Percentiles rank a stretch among this genome's conserved stretches.
phyloP scores from a whole-genome alignment of 805 yeast genomes.

The Lipomyces yamadae region DNA sequence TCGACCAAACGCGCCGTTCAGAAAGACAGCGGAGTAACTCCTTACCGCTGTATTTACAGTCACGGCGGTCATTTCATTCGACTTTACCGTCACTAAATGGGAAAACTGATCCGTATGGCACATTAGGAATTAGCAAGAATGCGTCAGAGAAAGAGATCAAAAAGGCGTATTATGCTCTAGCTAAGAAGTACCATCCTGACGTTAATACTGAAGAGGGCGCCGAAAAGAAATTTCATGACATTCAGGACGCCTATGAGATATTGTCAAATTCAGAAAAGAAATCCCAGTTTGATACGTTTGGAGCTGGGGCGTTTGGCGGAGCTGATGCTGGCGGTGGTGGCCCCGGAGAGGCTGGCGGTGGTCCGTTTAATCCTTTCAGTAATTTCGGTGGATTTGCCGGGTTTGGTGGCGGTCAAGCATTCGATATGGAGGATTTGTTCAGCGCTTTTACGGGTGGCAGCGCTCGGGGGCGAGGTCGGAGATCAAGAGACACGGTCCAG shows the following conservation, averaged over 20 bases:
- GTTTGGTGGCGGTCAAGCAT: constrained; percentile 49
- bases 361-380: constrained; percentile 58
- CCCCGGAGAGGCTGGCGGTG: constrained; percentile 56
- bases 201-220: constrained; percentile 90
- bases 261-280: constrained; percentile 59
- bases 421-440: constrained; percentile 68
- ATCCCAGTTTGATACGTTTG: constrained; percentile 89
- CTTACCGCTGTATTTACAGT: neutral
- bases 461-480: constrained; percentile 46
- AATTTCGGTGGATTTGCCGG: constrained; percentile 58
- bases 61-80: constrained; percentile 52
- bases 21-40: neutral
- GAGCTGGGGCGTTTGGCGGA: constrained; percentile 79
- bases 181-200: constrained; percentile 95
- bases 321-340: constrained; percentile 56
- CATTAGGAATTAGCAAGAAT: constrained; percentile 72
- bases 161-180: constrained; percentile 90
- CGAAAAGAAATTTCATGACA: constrained; percentile 84
- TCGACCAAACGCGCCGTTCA: neutral
- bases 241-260: constrained; percentile 93
- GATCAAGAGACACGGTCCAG: constrained; percentile 53
- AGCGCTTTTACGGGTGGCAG: constrained; percentile 57
- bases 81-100: constrained; percentile 44
- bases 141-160: constrained; percentile 87
- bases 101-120: constrained; percentile 77